Evolutionary conservation across 2,329 filamentous ascomycete genomes (phyloP).

Genomic region (Tolypocladium amazonense): DNA sequence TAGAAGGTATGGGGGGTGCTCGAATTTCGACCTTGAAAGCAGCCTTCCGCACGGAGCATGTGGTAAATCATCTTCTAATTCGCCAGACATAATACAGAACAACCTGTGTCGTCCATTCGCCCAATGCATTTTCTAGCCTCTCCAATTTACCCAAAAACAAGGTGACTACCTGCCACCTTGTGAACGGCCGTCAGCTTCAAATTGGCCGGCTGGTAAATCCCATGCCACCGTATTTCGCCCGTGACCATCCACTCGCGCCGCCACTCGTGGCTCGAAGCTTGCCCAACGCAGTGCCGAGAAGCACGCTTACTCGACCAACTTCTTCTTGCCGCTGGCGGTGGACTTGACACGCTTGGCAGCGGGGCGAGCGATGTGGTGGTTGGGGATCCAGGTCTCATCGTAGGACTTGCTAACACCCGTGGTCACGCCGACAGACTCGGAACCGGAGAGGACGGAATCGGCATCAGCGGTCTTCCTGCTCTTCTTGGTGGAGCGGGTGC

Average conservation of each 20-base stretch:
- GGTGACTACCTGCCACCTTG: neutral
- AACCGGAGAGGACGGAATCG: constrained; percentile 52
- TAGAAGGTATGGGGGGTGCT: too few relatives aligned
- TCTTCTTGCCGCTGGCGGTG: constrained; percentile 35
- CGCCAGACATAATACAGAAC: neutral
- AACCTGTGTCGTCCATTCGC: neutral
- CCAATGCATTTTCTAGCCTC: neutral
- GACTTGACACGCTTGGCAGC: constrained; percentile 58
- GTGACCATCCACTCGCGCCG: neutral
- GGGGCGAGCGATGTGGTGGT: constrained; percentile 79
- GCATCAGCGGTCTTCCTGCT: constrained; percentile 57
- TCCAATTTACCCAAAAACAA: neutral
- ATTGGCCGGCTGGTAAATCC: too few relatives aligned
- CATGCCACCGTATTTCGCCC: neutral
- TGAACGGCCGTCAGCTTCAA: neutral
- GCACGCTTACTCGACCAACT: constrained; percentile 17
- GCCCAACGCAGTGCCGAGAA: neutral
- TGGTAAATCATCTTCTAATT: neutral
- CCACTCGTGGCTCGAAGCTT: neutral
- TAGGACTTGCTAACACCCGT: constrained; percentile 62
- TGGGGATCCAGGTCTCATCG: constrained; percentile 90
- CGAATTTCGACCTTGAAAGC: neutral
- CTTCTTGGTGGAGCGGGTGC: constrained; percentile 49
- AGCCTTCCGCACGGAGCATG: neutral
- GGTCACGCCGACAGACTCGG: constrained; percentile 59